A percentile compares a stretch with the other conserved stretches of the same genome.
phyloP scores from a whole-genome alignment of 371 early-diverging fungal species.

The Mucor circinelloides region DNA sequence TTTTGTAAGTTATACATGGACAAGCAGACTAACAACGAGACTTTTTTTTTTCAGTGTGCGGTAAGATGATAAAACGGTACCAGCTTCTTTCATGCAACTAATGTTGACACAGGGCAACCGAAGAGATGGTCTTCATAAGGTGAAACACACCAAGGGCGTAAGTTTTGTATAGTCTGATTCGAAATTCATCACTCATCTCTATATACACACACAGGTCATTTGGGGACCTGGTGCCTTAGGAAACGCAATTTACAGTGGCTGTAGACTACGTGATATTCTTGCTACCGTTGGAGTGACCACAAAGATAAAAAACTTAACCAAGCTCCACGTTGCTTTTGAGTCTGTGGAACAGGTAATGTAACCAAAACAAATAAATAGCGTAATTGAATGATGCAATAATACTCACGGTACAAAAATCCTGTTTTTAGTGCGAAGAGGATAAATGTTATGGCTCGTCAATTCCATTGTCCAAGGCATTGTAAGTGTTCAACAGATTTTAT shows the following conservation, averaged over 20 bases:
- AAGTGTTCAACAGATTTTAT: conserved; percentile 20
- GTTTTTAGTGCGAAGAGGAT: conserved; percentile 58
- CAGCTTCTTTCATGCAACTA: neutral
- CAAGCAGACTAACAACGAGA: neutral
- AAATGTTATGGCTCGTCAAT: conserved; percentile 82
- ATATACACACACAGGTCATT: conserved; percentile 40
- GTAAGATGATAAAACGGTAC: conserved; percentile 7
- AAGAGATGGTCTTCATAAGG: conserved; percentile 77
- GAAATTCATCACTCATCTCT: neutral
- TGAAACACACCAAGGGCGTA: conserved; percentile 77
- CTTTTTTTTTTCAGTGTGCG: conserved; percentile 30
- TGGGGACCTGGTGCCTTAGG: conserved; percentile 85
- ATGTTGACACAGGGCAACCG: conserved; percentile 66
- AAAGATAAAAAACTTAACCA: conserved; percentile 34
- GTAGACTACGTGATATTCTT: conserved; percentile 74
- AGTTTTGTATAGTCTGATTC: neutral
- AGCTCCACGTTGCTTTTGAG: conserved; percentile 74
- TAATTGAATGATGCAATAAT: neutral
- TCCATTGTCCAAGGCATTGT: conserved; percentile 78
- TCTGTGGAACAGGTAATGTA: conserved; percentile 67
- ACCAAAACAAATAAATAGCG: neutral
- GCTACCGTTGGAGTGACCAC: conserved; percentile 50
- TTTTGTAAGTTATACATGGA: neutral
- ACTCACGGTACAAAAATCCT: neutral
- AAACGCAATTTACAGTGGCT: conserved; percentile 81